These are phyloP conservation scores for Mollisiaceae sp. DNA, from an alignment of 2,329 filamentous ascomycete genomes.

Conservation along the genomic window DNA sequence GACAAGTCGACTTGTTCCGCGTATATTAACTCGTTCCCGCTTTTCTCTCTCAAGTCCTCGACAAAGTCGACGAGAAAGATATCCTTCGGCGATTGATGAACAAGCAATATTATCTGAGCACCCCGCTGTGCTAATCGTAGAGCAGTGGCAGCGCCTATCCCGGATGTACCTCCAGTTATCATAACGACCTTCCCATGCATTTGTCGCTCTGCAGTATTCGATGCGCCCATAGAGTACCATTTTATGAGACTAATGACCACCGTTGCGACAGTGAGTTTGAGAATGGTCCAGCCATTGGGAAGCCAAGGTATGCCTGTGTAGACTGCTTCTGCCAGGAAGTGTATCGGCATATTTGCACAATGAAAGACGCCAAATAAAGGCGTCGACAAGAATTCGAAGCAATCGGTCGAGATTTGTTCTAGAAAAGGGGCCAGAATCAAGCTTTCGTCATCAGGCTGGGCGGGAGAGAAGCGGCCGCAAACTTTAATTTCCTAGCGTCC, in stretches of 20 bases:
- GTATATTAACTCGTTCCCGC: conserved; percentile 87
- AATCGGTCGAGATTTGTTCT: neutral
- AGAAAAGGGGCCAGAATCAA: neutral
- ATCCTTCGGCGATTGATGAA: conserved; percentile 79
- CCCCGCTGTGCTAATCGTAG: conserved; percentile 78
- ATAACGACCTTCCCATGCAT: conserved; percentile 95
- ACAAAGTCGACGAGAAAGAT: conserved; percentile 92
- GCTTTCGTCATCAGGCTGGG: conserved; percentile 12
- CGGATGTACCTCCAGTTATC: conserved; percentile 92
- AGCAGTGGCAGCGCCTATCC: conserved; percentile 81
- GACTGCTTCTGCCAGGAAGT: conserved; percentile 37
- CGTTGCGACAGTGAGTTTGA: conserved; percentile 57
- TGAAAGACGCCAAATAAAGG: conserved; percentile 10
- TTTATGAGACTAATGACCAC: conserved; percentile 67
- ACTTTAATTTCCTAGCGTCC: conserved; percentile 27
- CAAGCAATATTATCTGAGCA: conserved; percentile 89
- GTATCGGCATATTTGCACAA: conserved; percentile 39
- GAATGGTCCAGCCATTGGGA: conserved; percentile 50
- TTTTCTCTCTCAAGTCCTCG: conserved; percentile 78
- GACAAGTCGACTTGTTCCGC: conserved; percentile 92
- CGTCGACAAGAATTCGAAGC: neutral
- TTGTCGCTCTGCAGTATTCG: conserved; percentile 75
- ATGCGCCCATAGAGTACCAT: conserved; percentile 76
- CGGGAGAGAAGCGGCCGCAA: conserved; percentile 23
- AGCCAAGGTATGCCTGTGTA: conserved; percentile 34